Conservation (phyloP, 2,329 filamentous ascomycete genomes). For the Raffaelea albimanens region DNA sequence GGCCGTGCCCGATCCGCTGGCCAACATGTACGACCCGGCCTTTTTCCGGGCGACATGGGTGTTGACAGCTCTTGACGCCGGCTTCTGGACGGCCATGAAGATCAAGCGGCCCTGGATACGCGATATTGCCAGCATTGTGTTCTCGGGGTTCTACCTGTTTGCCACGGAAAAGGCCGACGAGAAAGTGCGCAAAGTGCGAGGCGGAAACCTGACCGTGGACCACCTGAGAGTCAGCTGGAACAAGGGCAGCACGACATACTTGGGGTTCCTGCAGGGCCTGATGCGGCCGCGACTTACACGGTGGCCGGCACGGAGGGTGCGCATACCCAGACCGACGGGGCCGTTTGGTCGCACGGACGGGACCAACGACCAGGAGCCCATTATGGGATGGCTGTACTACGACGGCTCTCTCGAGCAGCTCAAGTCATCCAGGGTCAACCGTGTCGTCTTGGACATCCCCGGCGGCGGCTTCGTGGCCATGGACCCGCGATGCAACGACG, state of each 20-base stretch:
- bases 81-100: constrained; percentile 97
- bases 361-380: constrained; percentile 66
- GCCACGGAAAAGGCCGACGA: constrained; percentile 92
- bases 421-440: constrained; percentile 59
- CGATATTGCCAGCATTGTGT: constrained; percentile 73
- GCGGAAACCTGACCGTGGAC: constrained; percentile 76
- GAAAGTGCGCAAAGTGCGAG: constrained; percentile 86
- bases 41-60: constrained; percentile 98
- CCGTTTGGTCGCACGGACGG: constrained; percentile 62
- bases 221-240: constrained; percentile 93
- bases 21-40: constrained; percentile 83
- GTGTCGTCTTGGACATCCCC: constrained; percentile 79
- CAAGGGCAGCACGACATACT: constrained; percentile 81
- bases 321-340: too few relatives aligned
- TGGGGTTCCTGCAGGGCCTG: constrained; percentile 61
- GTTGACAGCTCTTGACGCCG: constrained; percentile 85
- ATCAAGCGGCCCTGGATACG: constrained; percentile 70
- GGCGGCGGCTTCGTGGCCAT: constrained; percentile 96
- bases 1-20: constrained; percentile 85
- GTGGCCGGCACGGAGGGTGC: constrained; percentile 72
- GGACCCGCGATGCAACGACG: constrained; percentile 88
- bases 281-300: constrained; percentile 70
- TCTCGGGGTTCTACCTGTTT: constrained; percentile 83
- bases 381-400: constrained; percentile 87
- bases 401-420: constrained; percentile 59